Percentiles rank a stretch among this genome's conserved stretches.
Conservation (phyloP, 257 asterid species). For the Salvia rosmarinus region DNA sequence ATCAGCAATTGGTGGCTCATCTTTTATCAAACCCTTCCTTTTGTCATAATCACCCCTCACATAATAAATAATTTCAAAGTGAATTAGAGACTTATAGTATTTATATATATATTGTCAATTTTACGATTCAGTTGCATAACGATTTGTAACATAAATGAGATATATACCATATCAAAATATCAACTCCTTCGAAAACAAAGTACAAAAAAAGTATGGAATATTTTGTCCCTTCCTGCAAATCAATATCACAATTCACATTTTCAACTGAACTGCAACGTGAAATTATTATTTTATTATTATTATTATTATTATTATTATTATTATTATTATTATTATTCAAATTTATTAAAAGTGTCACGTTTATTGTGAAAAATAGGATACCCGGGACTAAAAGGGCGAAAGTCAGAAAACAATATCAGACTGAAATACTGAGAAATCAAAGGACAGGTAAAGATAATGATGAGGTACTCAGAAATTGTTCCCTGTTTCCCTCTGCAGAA, state of each 20-base stretch:
- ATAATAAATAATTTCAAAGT: no score
- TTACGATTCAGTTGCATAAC: background rate
- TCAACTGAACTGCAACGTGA: background rate
- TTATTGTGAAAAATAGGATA: slow-evolving; percentile 34
- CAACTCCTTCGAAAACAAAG: background rate
- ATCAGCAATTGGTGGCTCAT: no score
- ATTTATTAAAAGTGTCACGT: background rate
- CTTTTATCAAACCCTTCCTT: no score
- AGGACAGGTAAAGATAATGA: slow-evolving; percentile 45
- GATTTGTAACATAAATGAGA: background rate
- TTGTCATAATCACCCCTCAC: no score
- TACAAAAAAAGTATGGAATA: slow-evolving; percentile 1
- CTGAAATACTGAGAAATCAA: background rate
- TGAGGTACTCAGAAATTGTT: slow-evolving; percentile 55
- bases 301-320: background rate
- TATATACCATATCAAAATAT: background rate
- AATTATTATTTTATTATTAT: background rate
- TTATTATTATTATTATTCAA: background rate
- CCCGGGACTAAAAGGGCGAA: slow-evolving; percentile 27
- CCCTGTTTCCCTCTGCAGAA: slow-evolving; percentile 42
- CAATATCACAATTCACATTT: background rate
- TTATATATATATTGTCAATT: no score
- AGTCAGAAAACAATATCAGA: slow-evolving; percentile 34
- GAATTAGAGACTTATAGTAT: no score
- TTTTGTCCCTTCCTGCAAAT: background rate